These are phyloP conservation scores for Salix exigua DNA, from an alignment of 345 rosid species.

Conservation along the genomic window DNA sequence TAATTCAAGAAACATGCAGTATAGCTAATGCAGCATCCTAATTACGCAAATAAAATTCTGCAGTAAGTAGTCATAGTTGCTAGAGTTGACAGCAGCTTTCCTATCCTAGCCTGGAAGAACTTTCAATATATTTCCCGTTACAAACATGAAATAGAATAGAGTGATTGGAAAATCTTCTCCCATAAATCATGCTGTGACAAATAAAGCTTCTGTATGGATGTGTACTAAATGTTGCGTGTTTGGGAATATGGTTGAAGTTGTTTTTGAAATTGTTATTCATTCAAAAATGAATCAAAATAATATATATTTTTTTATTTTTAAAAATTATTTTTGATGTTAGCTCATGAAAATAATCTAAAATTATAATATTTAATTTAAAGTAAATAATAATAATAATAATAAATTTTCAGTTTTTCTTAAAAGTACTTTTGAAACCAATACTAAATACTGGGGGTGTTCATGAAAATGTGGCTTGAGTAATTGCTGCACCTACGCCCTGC, in stretches of 20 bases:
- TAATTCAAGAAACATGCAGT: background rate
- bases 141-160: background rate
- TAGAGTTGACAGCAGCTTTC: background rate
- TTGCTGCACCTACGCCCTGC: constrained; percentile 27
- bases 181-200: constrained; percentile 5
- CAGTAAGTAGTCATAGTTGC: background rate
- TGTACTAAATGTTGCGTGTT: constrained; percentile 4
- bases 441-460: background rate
- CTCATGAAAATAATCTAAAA: too few species aligned
- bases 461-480: constrained; percentile 39
- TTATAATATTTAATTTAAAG: too few species aligned
- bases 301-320: too few species aligned
- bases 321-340: too few species aligned
- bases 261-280: too few species aligned
- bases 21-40: background rate
- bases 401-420: too few species aligned
- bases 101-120: background rate
- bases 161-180: background rate
- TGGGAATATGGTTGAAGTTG: too few species aligned
- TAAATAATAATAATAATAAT: too few species aligned
- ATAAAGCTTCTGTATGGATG: background rate
- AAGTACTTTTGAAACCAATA: too few species aligned
- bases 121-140: background rate
- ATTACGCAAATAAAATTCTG: background rate
- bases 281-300: too few species aligned